Base-by-base conservation (phyloP, 345 rosid species). In the Sonneratia alba region DNA sequence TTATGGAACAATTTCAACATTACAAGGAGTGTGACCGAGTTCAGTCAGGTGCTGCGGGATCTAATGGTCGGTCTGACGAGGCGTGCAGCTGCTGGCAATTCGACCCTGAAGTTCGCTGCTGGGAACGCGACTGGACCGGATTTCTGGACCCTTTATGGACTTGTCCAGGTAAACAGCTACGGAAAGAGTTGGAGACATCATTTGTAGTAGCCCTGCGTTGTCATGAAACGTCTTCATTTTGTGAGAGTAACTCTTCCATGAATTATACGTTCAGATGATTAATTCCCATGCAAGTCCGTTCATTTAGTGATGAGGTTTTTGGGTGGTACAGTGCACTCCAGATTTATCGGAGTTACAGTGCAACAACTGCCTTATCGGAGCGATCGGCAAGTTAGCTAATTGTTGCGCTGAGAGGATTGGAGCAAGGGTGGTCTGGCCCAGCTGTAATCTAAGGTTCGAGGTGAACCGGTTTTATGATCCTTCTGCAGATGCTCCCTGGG, bases 241-340 rank as follows among this genome's bases (percentile, higher is more conserved):
- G 9, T 40, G 43, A 40, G 5, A 40, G 32, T 27, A 27, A 27
- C 32, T 27, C 32, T 27, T 27, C 32, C 32, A 27, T 27, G 32
- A 27, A 27, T 27, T 27, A 27, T 27, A 27, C 32, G 32, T 27
- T 27, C 32, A 27, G 32, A 27, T 27, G 32, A 27, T 27, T 27
- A 27, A 27, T 27, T 27, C 32, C 32, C 32, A 27, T 27, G 32
- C 32, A 27, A 27, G 32, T 27, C 32, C 32, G 32, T 27, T 42
- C 45, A 42, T 53, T 19, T 13, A 19, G 21, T 53, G 57, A 53
- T 2, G 22, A 12, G n/a, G 59, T 53, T 19, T 53, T 21, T 53
- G n/a, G n/a, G 22, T 61, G 67, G 36, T 55, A 62, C 64, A 70
- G 48, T 70, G 72, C 14, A 70, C 72, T 36, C 62, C 64, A 36